Percentiles rank a stretch among this genome's conserved stretches.
Conservation (phyloP, 306 rosid species). For the Pterocarpus macrocarpus region DNA sequence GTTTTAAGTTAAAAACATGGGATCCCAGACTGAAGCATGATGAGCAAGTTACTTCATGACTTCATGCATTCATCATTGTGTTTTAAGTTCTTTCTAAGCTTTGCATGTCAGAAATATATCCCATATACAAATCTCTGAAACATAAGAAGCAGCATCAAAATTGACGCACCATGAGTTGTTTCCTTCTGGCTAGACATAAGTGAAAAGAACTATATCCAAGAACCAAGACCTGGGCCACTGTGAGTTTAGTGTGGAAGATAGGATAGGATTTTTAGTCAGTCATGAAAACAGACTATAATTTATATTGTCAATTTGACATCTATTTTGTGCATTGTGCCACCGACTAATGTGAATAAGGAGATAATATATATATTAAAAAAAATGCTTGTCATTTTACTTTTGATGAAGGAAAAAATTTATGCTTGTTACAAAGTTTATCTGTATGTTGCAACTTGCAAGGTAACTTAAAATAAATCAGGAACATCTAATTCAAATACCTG, state of each 20-base stretch:
- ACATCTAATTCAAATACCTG: background rate
- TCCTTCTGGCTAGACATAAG: background rate
- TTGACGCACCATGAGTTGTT: background rate
- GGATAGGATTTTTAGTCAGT: slow-evolving; percentile 24
- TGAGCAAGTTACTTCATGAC: slow-evolving; percentile 13
- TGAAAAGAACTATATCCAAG: slow-evolving; percentile 5
- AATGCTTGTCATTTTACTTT: background rate
- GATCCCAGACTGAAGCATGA: slow-evolving; percentile 27
- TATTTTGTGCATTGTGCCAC: background rate
- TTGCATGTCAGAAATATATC: slow-evolving; percentile 4
- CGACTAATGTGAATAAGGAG: background rate
- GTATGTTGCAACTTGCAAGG: slow-evolving; percentile 8
- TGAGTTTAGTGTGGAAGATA: slow-evolving; percentile 26
- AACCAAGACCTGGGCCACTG: background rate
- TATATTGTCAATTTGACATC: background rate
- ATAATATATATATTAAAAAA: no score
- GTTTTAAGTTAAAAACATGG: background rate
- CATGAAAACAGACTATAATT: background rate
- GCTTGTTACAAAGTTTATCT: slow-evolving; percentile 11
- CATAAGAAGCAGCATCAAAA: background rate
- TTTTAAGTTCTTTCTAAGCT: background rate
- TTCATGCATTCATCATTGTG: background rate
- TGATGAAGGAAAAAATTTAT: slow-evolving; percentile 21
- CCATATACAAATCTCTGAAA: background rate
- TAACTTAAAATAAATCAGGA: background rate